Conservation (phyloP, 768 basidiomycete species). For the Cystobasidium onofrii region DNA sequence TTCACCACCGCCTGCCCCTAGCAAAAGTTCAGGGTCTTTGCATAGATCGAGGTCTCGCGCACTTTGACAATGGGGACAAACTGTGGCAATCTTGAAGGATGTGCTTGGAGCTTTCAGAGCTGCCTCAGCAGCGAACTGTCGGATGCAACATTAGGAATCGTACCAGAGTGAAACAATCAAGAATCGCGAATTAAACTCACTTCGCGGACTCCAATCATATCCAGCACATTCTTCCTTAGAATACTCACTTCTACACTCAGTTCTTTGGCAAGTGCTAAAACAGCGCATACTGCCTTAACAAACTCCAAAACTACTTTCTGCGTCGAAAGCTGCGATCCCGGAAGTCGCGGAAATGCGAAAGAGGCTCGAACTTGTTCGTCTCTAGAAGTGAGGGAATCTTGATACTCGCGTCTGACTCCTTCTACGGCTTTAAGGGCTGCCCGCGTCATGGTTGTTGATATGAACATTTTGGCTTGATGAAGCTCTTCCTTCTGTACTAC, state of each 20-base stretch:
- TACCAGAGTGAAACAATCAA: no score
- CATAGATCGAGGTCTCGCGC: constrained; percentile 92
- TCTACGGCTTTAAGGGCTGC: constrained; percentile 62
- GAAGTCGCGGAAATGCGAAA: constrained; percentile 74
- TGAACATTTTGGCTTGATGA: constrained; percentile 64
- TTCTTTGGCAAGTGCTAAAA: constrained; percentile 70
- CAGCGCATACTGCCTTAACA: constrained; percentile 74
- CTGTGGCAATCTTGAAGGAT: constrained; percentile 11
- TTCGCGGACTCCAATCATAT: constrained; percentile 74
- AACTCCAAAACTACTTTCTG: constrained; percentile 79
- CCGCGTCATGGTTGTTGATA: constrained; percentile 69
- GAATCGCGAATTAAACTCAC: constrained; percentile 48
- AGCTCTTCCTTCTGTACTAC: constrained; percentile 61
- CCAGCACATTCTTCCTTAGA: constrained; percentile 77
- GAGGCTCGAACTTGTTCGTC: constrained; percentile 33
- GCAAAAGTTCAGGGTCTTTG: constrained; percentile 71
- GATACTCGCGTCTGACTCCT: constrained; percentile 53
- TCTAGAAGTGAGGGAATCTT: constrained; percentile 15
- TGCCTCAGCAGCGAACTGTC: constrained; percentile 72
- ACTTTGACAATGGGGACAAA: constrained; percentile 51
- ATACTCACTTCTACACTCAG: constrained; percentile 77
- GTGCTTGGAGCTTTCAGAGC: constrained; percentile 29
- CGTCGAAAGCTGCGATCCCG: constrained; percentile 72
- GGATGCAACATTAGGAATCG: constrained; percentile 52
- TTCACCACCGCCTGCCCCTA: constrained; percentile 46